These are phyloP conservation scores for Diaporthe destruens DNA, from an alignment of 2,329 filamentous ascomycete species.

Conservation along the genomic window DNA sequence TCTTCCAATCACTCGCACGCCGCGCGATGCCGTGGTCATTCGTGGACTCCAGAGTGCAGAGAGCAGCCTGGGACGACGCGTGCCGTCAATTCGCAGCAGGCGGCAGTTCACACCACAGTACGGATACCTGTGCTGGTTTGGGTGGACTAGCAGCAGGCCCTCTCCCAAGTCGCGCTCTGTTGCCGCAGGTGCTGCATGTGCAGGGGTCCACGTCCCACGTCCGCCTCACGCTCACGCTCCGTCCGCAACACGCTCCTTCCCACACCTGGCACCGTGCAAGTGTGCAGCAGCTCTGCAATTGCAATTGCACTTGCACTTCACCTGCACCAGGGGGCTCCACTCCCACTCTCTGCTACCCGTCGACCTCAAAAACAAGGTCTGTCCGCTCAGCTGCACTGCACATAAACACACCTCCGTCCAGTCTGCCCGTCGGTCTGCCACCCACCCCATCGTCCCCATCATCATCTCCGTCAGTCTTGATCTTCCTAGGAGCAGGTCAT, in stretches of 20 bases:
- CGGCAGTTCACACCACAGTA: constrained; percentile 4
- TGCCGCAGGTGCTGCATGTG: constrained; percentile 23
- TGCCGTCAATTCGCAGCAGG: background rate
- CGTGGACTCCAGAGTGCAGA: constrained; percentile 5
- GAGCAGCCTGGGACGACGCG: constrained; percentile 7
- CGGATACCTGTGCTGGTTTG: background rate
- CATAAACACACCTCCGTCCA: constrained; percentile 33
- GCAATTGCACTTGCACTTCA: constrained; percentile 18
- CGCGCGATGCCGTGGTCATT: constrained; percentile 21
- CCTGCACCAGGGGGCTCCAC: constrained; percentile 15
- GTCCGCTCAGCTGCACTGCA: constrained; percentile 36
- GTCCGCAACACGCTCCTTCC: constrained; percentile 37
- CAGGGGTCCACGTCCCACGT: constrained; percentile 36
- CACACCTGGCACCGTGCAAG: constrained; percentile 27
- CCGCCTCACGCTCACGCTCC: constrained; percentile 30
- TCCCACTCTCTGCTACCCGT: constrained; percentile 35
- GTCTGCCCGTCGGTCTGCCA: constrained; percentile 35
- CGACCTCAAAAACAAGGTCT: constrained; percentile 37
- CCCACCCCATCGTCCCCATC: constrained; percentile 22
- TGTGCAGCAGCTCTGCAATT: constrained; percentile 21
- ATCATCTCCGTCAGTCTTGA: constrained; percentile 35
- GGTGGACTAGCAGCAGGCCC: constrained; percentile 6
- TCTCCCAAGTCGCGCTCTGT: constrained; percentile 28
- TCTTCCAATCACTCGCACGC: background rate
- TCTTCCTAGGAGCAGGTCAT: constrained; percentile 35